Evolutionary conservation across 129 eudicot genomes (phyloP), one percentile per base, ranked within the genome.

Genomic region (Centaurea solstitialis): DNA sequence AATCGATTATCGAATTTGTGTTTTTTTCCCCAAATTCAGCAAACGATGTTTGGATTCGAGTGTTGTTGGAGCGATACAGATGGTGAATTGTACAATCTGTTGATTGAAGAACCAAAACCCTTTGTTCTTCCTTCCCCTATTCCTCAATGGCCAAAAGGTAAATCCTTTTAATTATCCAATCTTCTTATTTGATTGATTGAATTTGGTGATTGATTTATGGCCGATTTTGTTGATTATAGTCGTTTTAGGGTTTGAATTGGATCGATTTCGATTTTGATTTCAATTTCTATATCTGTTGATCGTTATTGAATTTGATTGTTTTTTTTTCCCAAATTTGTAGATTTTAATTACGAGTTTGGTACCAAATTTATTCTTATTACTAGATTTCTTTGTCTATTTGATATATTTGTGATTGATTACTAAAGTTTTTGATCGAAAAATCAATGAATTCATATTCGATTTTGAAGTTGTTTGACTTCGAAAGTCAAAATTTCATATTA

Each of bases 131-230:
- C 99, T 86, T 79, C 89, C 37, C 91, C 97, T 37, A 85, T 90
- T 85, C 99, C 99, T 15, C 76, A 79, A 57, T 94, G 99, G 99
- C 97, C 99, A 62, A 77, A 81, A 94, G 99, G 99, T 94, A 26
- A 26, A 80, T 15, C 37, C 28, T 9, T 28, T 38, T 73, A 26
- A 66, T 41, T 3, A 4, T 4, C 4, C 38, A 10, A 26, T n/a
- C 38, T 68, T 70, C 11, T 20, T 57, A 37, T 2, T 50, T 47
- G 23, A 3, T 40, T 28, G 28, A 9, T 40, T 73, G 64, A 37
- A 45, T 68, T 50, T 67, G 30, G 30, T 26, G 30, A 26, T 26
- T 26, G 2, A 26, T 26, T 26, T 26, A 26, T 75, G 26, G 6
- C n/a, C 37, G 22, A 12, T 70, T 76, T 71, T 22, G 13, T 1